Evolutionary conservation across 306 rosid species (phyloP), one percentile per base, ranked within the genome.

Genomic region (Cucurbita maxima): DNA sequence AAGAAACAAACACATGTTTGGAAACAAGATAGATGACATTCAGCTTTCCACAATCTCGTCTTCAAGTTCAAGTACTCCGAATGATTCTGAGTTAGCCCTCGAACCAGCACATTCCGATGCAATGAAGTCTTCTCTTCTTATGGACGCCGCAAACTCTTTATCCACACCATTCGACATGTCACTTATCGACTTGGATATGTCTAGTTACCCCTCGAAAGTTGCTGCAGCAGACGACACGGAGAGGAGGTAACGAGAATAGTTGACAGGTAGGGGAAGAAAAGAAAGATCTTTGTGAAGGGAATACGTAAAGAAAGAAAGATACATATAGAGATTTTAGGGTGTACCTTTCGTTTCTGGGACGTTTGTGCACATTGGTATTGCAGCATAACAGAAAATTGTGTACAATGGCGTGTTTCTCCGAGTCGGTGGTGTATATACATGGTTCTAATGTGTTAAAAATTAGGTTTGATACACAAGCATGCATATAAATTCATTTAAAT

Each of bases 11-110:
- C 78, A 77, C 50, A 51, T 83, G 20, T 52, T 71, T 52, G 97
- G 92, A 78, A 95, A 86, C 86, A 94, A 86, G 87, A 55, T 85
- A 62, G 96, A 91, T 75, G 97, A 95, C 84, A 84, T 91, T 80
- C 97, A 91, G 62, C 96, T 91, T 51, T 81, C 97, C 22, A 83
- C 87, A 77, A 75, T 85, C 36, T 82, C 99, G 18, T 82, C 91
- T 62, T 85, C 90, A 74, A 78, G 71, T 69, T 37, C 90, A 61
- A 86, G 88, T 81, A 79, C 85, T 63, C 87, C 81, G 15, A 76
- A 81, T 1, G 0, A 50, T 74, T 74, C 89, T 11, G 82, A 74
- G 3, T 30, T 30, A 3, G 11, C 58, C 6, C 78, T 79, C 0
- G 87, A 80, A 80, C 67, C 85, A 59, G 56, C 80, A 11, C 73